Percentiles rank a stretch among this genome's conserved stretches.
phyloP scores from a whole-genome alignment of 768 basidiomycete species.

The Calocybe cyanea region DNA sequence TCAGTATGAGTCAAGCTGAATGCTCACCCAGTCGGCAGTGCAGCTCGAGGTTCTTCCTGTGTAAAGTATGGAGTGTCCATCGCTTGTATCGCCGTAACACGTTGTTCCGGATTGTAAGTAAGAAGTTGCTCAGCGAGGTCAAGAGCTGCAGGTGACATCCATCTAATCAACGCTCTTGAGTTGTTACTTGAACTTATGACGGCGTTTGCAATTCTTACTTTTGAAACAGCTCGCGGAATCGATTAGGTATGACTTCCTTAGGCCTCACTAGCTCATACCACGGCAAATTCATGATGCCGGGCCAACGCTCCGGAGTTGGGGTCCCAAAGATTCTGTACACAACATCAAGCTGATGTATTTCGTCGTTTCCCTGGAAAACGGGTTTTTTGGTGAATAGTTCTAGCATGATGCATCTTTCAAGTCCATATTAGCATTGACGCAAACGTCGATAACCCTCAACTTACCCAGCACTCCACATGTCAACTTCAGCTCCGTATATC shows the following conservation, averaged over 20 bases:
- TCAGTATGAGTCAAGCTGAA: neutral
- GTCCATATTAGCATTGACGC: neutral
- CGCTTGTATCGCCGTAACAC: constrained; percentile 77
- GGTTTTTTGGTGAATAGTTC: constrained; percentile 95
- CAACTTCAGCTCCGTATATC: constrained; percentile 94
- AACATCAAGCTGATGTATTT: constrained; percentile 94
- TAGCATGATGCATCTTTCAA: constrained; percentile 90
- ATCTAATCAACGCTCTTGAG: constrained; percentile 42
- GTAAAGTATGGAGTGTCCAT: constrained; percentile 83
- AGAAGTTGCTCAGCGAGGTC: constrained; percentile 85
- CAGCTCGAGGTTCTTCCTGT: constrained; percentile 69
- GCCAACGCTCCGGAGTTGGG: constrained; percentile 80
- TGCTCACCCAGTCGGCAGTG: constrained; percentile 75
- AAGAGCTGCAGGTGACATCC: constrained; percentile 81
- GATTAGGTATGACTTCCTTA: constrained; percentile 65
- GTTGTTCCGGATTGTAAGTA: constrained; percentile 72
- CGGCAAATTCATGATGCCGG: constrained; percentile 75
- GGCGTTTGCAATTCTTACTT: constrained; percentile 48
- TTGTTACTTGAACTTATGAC: neutral
- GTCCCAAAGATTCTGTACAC: constrained; percentile 92
- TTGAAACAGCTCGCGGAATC: constrained; percentile 80
- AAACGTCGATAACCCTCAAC: constrained; percentile 17
- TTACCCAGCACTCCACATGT: constrained; percentile 99
- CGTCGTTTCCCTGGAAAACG: constrained; percentile 97
- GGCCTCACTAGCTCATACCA: constrained; percentile 99